Base-by-base conservation (phyloP, 257 asterid genomes). In the Fraxinus cuspidata region DNA sequence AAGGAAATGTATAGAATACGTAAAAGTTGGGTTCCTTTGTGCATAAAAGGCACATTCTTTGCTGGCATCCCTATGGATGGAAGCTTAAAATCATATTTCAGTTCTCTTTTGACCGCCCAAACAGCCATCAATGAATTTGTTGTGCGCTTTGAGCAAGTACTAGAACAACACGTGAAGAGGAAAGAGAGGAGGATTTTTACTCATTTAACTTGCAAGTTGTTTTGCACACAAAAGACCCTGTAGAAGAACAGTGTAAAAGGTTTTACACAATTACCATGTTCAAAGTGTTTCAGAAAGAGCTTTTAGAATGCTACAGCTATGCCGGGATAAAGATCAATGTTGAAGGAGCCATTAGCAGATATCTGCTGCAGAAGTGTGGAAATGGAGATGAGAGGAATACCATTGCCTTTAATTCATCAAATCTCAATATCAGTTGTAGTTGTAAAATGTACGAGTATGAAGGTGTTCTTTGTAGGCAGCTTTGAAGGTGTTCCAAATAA, bases 41-140 rank as follows among this genome's bases (percentile, higher is more conserved):
- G 88, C 79, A 51, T 92, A 27, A 89, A 85, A 72, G 92, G 91
- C 37, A 90, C 97, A 23, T 94, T 92, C 82, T 91, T 94, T 73
- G 97, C 99, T 25, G 96, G 97, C 35, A 92, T 94, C 66, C 96
- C 97, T 0, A 82, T 90, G 18, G 95, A 90, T n/a, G 97, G 94
- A 65, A 88, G 90, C 89, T 71, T 94, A 64, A 91, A 87, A 79
- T 87, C 96, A 1, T 92, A 88, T 78, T 94, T 92, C 64, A 82
- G 94, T 60, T 79, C 90, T 1, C 29, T 79, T 65, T 74, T 94
- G 86, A 91, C 94, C 1, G 76, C 91, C 27, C 94, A 88, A 49
- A 87, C 94, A 3, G 89, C 96, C 6, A 85, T 81, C 58, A 71
- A 81, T 47, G 99, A 94, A 80, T 94, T 94, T 49, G 49, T 91